A percentile compares a stretch with the other conserved stretches of the same genome.
Evolutionary conservation across 768 basidiomycete species (phyloP).

Genomic region (Collybiopsis luxurians): DNA sequence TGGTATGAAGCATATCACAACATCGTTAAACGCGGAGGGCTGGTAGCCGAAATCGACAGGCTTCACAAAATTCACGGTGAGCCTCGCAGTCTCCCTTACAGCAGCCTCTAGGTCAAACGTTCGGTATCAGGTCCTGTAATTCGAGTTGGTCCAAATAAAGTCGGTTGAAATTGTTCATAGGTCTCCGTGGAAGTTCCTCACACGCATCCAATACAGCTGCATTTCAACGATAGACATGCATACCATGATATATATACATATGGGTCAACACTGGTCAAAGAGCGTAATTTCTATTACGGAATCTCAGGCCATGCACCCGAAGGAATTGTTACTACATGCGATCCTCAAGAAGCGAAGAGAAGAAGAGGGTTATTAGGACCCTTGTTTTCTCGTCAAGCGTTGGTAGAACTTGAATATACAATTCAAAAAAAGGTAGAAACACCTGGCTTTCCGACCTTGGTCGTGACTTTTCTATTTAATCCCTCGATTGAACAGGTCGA

Average conservation of each 20-base stretch:
- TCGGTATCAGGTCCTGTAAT: slow-evolving; percentile 28
- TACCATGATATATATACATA: slow-evolving; percentile 6
- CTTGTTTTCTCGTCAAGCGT: too few species aligned
- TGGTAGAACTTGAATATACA: slow-evolving; percentile 23
- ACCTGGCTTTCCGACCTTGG: background rate
- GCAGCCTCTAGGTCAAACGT: too few species aligned
- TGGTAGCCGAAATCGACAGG: too few species aligned
- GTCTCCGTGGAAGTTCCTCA: background rate
- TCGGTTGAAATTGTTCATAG: slow-evolving; percentile 10
- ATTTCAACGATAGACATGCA: slow-evolving; percentile 33
- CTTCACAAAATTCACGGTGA: too few species aligned
- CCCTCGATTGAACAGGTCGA: slow-evolving; percentile 15
- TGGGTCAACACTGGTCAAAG: slow-evolving; percentile 20
- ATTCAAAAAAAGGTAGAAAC: slow-evolving; percentile 23
- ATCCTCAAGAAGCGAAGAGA: slow-evolving; percentile 15
- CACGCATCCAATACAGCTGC: slow-evolving; percentile 22
- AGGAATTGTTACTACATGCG: slow-evolving; percentile 25
- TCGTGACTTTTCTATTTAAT: background rate
- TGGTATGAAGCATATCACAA: too few species aligned
- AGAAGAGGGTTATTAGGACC: too few species aligned
- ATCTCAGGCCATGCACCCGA: slow-evolving; percentile 18
- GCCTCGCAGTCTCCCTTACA: too few species aligned
- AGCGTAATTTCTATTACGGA: slow-evolving; percentile 11
- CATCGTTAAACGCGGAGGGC: too few species aligned
- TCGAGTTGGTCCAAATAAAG: slow-evolving; percentile 34